Conservation (phyloP, 2,329 filamentous ascomycete genomes). For the Juglanconis oblonga region DNA sequence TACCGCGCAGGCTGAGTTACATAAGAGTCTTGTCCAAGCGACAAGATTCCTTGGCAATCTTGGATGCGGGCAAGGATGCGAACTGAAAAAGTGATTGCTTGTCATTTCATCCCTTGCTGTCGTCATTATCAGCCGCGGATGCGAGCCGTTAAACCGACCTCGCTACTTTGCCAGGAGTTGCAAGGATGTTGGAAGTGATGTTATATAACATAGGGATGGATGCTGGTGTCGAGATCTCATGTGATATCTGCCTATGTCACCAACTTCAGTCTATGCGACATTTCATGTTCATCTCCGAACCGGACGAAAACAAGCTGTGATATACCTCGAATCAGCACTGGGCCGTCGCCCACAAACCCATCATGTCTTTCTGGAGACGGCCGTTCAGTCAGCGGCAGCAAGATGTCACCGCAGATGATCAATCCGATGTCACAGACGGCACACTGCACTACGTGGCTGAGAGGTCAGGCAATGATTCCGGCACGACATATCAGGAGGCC, state of each 20-base stretch:
- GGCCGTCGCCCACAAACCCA: not conserved
- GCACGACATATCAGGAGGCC: constrained; percentile 46
- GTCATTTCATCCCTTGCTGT: not conserved
- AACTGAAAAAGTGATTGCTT: not conserved
- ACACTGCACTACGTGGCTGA: constrained; percentile 14
- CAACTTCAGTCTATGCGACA: not conserved
- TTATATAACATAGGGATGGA: too few species aligned
- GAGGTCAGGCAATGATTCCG: constrained; percentile 23
- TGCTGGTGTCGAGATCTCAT: too few species aligned
- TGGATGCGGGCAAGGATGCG: not conserved
- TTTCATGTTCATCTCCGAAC: not conserved
- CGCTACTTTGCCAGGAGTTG: too few species aligned
- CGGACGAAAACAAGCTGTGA: not conserved
- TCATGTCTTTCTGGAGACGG: constrained; percentile 14
- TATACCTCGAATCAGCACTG: not conserved
- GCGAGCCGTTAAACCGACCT: not conserved
- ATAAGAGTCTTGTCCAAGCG: not conserved
- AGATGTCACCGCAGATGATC: not conserved
- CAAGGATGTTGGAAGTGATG: too few species aligned
- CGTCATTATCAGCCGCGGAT: not conserved
- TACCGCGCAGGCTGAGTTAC: not conserved
- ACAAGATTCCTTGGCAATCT: not conserved
- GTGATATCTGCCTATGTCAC: not conserved
- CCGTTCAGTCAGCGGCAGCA: constrained; percentile 3
- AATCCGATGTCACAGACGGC: constrained; percentile 12